Conservation (phyloP, 148 eudicot species). For the Persicaria tinctoria region DNA sequence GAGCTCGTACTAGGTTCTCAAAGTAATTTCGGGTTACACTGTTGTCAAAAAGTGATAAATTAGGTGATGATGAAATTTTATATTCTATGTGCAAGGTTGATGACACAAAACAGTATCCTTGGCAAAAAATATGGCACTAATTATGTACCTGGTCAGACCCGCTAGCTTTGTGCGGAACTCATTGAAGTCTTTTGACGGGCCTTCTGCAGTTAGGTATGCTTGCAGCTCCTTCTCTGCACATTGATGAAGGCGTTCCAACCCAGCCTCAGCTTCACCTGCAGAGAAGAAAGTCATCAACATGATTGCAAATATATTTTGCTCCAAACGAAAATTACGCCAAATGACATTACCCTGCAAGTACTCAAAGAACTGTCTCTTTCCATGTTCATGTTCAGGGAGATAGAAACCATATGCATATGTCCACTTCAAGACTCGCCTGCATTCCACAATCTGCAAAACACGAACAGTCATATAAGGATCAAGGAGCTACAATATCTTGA, state of each 20-base stretch:
- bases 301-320: background rate
- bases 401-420: constrained; percentile 92
- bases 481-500: background rate
- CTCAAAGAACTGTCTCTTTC: constrained; percentile 77
- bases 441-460: constrained; percentile 74
- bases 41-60: constrained; percentile 7
- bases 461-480: background rate
- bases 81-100: too few species aligned
- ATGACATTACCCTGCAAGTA: constrained; percentile 54
- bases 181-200: constrained; percentile 59
- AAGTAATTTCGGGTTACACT: constrained; percentile 84
- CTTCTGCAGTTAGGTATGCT: constrained; percentile 53
- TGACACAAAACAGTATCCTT: background rate
- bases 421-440: constrained; percentile 89
- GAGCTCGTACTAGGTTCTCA: constrained; percentile 85
- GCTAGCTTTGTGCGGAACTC: constrained; percentile 78
- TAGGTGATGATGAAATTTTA: background rate
- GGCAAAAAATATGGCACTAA: background rate
- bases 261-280: constrained; percentile 90
- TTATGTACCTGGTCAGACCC: constrained; percentile 60
- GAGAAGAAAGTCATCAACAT: background rate
- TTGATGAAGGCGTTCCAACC: constrained; percentile 85
- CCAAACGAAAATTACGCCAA: background rate
- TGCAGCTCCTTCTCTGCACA: constrained; percentile 92
- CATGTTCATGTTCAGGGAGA: constrained; percentile 66